These are phyloP conservation scores for Aspergillus hancockii DNA, from an alignment of 495 filamentous ascomycete genomes.

Conservation along the genomic window DNA sequence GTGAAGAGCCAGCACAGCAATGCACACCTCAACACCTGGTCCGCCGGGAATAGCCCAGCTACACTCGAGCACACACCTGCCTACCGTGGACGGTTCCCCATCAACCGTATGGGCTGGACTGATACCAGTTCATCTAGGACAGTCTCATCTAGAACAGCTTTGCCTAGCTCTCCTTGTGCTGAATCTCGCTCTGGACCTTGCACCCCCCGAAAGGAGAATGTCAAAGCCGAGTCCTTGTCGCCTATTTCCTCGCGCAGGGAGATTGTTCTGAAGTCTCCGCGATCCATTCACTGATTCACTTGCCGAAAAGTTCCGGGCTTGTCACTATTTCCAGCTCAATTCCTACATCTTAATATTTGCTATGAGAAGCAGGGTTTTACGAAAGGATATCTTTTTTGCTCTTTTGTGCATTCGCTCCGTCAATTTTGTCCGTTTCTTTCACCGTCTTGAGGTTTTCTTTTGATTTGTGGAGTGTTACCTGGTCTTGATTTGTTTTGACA, in stretches of 20 bases:
- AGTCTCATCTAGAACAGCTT: conserved; percentile 27
- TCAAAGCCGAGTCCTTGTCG: conserved; percentile 36
- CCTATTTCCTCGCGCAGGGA: conserved; percentile 37
- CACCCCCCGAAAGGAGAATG: conserved; percentile 39
- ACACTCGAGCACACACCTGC: conserved; percentile 34
- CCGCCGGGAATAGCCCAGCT: conserved; percentile 29
- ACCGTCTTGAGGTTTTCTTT: conserved; percentile 11
- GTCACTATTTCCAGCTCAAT: background rate
- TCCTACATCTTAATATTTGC: background rate
- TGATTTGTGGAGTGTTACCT: conserved; percentile 21
- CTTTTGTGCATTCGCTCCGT: background rate
- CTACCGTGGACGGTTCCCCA: conserved; percentile 27
- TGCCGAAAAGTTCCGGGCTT: background rate
- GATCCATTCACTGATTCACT: conserved; percentile 21
- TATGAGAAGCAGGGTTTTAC: background rate
- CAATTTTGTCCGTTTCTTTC: conserved; percentile 10
- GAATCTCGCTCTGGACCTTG: conserved; percentile 28
- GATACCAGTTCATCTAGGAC: conserved; percentile 39
- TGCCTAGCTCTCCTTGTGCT: conserved; percentile 28
- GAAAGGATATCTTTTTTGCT: background rate
- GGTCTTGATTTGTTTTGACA: conserved; percentile 26
- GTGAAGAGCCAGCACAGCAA: conserved; percentile 37
- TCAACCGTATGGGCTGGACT: conserved; percentile 31
- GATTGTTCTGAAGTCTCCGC: conserved; percentile 26
- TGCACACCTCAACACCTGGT: conserved; percentile 33